Evolutionary conservation across 2,329 filamentous ascomycete genomes (phyloP).

Genomic region (Cephalotrichum gorgonifer): DNA sequence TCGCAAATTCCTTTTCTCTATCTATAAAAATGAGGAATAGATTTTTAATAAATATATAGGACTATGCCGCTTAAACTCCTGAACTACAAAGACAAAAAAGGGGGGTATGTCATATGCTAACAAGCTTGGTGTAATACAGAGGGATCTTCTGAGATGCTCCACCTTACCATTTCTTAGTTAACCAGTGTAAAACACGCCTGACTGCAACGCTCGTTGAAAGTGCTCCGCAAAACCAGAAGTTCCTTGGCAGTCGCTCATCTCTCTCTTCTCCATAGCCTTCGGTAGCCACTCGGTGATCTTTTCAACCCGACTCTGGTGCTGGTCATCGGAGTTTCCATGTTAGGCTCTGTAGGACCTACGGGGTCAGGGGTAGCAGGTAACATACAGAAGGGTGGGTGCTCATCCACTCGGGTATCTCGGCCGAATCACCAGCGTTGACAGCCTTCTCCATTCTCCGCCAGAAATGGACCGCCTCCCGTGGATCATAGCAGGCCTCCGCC

Average conservation of each 20-base stretch:
- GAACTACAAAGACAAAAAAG: too few relatives aligned
- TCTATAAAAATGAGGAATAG: too few relatives aligned
- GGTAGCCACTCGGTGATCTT: slow-evolving; percentile 57
- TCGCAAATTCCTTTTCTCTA: not conserved
- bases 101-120: too few relatives aligned
- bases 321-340: not conserved
- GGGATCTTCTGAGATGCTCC: not conserved
- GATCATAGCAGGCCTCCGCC: slow-evolving; percentile 69
- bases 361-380: slow-evolving; percentile 8
- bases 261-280: slow-evolving; percentile 41
- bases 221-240: slow-evolving; percentile 40
- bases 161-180: not conserved
- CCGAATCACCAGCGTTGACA: slow-evolving; percentile 24
- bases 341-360: not conserved
- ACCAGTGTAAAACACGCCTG: not conserved
- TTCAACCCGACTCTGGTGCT: slow-evolving; percentile 52
- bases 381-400: slow-evolving; percentile 66
- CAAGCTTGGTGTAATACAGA: not conserved
- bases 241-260: slow-evolving; percentile 41
- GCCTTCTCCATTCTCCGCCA: slow-evolving; percentile 56
- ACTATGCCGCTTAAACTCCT: too few relatives aligned
- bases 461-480: slow-evolving; percentile 53
- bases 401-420: slow-evolving; percentile 56
- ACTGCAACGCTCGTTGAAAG: slow-evolving; percentile 31
- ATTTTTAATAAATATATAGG: too few relatives aligned